Evolutionary conservation across 371 early-diverging fungal genomes (phyloP).

Genomic region (Saksenaea vasiformis): DNA sequence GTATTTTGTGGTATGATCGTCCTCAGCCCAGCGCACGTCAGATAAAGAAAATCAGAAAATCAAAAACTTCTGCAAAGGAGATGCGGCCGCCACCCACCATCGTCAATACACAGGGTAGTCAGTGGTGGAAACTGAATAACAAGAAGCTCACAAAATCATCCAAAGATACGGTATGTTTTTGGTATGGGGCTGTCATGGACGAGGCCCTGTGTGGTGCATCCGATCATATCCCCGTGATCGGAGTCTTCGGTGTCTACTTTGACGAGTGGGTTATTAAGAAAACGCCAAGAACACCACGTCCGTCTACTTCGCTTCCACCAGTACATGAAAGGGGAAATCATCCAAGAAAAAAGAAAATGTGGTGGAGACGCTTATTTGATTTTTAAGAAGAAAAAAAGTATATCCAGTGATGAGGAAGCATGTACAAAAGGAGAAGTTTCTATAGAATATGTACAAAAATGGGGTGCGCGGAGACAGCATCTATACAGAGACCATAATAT

Average conservation of each 20-base stretch:
- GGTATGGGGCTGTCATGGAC: conserved; percentile 41
- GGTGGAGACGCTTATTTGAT: conserved; percentile 13
- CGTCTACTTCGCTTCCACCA: conserved; percentile 11
- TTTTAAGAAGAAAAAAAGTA: conserved; percentile 12
- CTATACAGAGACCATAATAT: neutral
- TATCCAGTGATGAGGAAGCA: neutral
- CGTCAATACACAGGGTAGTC: neutral
- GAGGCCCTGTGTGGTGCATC: conserved; percentile 33
- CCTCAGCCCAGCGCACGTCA: conserved; percentile 3
- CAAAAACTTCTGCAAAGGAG: neutral
- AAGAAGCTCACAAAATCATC: neutral
- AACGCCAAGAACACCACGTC: conserved; percentile 3
- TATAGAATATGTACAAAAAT: neutral
- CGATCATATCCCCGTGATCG: conserved; percentile 66
- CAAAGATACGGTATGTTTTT: conserved; percentile 30
- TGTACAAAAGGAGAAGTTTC: neutral
- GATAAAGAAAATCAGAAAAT: neutral
- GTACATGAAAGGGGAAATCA: conserved; percentile 2
- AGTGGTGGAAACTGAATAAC: conserved; percentile 16
- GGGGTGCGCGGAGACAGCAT: neutral
- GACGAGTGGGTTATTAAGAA: conserved; percentile 32
- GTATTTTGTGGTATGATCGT: conserved; percentile 72
- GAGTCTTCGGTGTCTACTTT: conserved; percentile 55
- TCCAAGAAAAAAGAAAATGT: conserved; percentile 2
- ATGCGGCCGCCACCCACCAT: neutral